Conservation (phyloP, 2,329 filamentous ascomycete genomes). For the Fusarium siculi region DNA sequence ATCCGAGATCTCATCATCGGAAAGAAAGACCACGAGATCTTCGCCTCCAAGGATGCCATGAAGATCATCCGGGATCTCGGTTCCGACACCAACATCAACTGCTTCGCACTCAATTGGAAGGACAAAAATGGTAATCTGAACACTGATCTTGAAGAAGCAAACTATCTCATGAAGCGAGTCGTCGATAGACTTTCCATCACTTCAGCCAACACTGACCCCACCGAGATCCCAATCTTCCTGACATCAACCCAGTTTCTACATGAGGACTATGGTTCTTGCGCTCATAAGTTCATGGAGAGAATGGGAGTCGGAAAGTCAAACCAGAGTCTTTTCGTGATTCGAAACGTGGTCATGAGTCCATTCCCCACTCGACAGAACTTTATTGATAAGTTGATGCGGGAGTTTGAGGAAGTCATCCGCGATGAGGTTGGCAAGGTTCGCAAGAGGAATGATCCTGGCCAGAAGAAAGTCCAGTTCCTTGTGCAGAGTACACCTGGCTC, state of each 20-base stretch:
- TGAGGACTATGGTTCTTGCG: conserved; percentile 55
- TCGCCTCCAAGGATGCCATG: conserved; percentile 49
- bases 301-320: conserved; percentile 49
- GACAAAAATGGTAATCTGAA: conserved; percentile 53
- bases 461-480: conserved; percentile 52
- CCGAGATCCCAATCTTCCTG: conserved; percentile 55
- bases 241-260: conserved; percentile 56
- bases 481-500: conserved; percentile 49
- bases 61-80: conserved; percentile 54
- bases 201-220: conserved; percentile 51
- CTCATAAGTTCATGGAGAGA: conserved; percentile 53
- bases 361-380: conserved; percentile 55
- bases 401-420: conserved; percentile 47
- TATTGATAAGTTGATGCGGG: conserved; percentile 49
- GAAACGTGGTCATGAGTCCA: conserved; percentile 61
- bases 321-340: conserved; percentile 55
- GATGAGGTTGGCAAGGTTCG: conserved; percentile 47
- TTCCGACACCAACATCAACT: conserved; percentile 60
- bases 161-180: conserved; percentile 59
- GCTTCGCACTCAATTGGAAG: conserved; percentile 57
- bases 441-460: conserved; percentile 49
- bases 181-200: conserved; percentile 56
- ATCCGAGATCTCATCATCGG: conserved; percentile 53
- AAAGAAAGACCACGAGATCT: conserved; percentile 51
- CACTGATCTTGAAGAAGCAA: conserved; percentile 58